Evolutionary conservation across 1,284 basidiomycete genomes (phyloP), one percentile per base, ranked within the genome.

Genomic region (Rhodotorula sp.): DNA sequence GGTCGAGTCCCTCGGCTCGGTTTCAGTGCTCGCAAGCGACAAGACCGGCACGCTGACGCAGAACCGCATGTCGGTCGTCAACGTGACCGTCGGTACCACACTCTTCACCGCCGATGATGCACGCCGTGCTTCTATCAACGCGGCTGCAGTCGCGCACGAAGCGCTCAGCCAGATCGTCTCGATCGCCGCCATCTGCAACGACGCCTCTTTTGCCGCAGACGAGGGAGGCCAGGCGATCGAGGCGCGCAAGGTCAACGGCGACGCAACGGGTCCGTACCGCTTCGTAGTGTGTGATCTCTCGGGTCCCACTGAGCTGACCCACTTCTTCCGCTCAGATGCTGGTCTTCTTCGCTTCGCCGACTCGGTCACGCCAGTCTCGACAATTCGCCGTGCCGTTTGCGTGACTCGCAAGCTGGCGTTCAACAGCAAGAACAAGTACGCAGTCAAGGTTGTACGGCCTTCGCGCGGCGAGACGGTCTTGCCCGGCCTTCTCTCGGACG

Each of bases 161-260:
- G 50, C 61, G 48, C 41, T 62, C 50, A 45, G 25, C 42, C 61
- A 54, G 50, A 14, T 62, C 41, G 48, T 62, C 50, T 34, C 61
- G 8, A 78, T 87, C 48, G 82, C 85, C 46, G 84, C 85, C 23
- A 81, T 89, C 9, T 89, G 88, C 81, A 90, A 89, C 68, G 86
- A 84, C 12, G 88, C 89, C 0, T 82, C 81, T 46, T 89, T 89
- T 66, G 85, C 86, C 62, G 79, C 80, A 9, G 17, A 9, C 8
- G 77, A 79, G 2, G 73, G 77, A 0, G 78, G 77, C 16, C 82
- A 85, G 59, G 77, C 81, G 54, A 54, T 85, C 16, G 79, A 81
- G 1, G 81, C 86, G 23, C 84, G 86, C 46, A 79, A 78, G 49
- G 79, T 89, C 76, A 86, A 87, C 72, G 88, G 88, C 16, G 88